Evolutionary conservation across 495 filamentous ascomycete genomes (phyloP).

Genomic region (Chaetomidium leptoderma): DNA sequence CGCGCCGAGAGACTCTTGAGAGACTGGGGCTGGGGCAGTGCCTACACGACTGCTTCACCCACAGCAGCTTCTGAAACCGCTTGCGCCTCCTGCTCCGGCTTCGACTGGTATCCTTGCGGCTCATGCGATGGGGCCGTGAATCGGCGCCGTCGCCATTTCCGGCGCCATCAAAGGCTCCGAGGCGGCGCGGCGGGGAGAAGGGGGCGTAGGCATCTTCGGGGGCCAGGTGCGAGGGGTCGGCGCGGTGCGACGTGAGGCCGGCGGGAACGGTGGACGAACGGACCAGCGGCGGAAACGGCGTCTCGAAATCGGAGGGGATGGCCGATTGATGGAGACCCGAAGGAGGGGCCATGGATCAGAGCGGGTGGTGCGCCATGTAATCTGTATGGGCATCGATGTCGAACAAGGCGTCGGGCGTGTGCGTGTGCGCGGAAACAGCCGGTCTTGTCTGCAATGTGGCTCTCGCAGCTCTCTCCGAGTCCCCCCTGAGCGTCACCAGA

Average conservation of each 20-base stretch:
- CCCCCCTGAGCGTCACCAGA: too few species aligned
- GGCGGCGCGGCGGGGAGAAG: slow-evolving; percentile 52
- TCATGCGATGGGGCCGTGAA: slow-evolving; percentile 22
- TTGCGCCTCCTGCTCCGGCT: slow-evolving; percentile 55
- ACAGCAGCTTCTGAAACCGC: slow-evolving; percentile 91
- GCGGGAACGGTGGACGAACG: slow-evolving; percentile 42
- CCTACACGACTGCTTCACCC: slow-evolving; percentile 93
- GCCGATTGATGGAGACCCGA: slow-evolving; percentile 33
- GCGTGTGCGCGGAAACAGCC: slow-evolving; percentile 1
- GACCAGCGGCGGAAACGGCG: slow-evolving; percentile 29
- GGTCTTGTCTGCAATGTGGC: neutral
- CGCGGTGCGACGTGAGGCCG: slow-evolving; percentile 34
- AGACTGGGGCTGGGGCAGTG: neutral
- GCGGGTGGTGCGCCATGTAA: slow-evolving; percentile 23
- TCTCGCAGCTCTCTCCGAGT: too few species aligned
- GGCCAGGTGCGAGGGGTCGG: slow-evolving; percentile 57
- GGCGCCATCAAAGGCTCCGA: slow-evolving; percentile 38
- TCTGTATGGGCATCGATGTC: neutral
- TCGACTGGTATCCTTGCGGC: slow-evolving; percentile 34
- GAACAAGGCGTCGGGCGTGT: neutral
- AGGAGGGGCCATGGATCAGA: slow-evolving; percentile 35
- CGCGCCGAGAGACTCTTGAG: too few species aligned
- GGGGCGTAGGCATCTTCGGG: slow-evolving; percentile 80
- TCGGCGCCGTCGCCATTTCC: slow-evolving; percentile 31
- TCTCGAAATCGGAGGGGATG: slow-evolving; percentile 28